phyloP scores from a whole-genome alignment of 176 grass and related monocot genomes.

The Oryza nivara region DNA sequence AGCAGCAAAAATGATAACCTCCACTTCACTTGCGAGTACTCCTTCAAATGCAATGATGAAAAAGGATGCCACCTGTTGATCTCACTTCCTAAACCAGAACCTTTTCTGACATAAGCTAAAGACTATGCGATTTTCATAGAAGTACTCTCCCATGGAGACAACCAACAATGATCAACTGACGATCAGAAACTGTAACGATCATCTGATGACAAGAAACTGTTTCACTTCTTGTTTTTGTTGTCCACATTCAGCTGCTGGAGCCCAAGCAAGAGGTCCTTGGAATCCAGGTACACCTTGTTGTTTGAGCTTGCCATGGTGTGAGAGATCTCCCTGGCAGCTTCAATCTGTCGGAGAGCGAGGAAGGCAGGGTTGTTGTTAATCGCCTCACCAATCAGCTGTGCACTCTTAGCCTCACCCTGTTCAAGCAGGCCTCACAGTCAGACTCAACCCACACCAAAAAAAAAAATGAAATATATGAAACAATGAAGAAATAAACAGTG shows the following conservation, averaged over 20 bases:
- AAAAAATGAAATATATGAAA: neutral
- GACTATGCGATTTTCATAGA: neutral
- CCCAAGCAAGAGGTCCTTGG: slow-evolving; percentile 76
- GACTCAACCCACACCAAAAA: neutral
- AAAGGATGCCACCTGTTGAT: neutral
- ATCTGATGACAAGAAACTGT: neutral
- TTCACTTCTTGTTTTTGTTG: slow-evolving; percentile 54
- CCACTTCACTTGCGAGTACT: slow-evolving; percentile 13
- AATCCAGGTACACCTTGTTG: slow-evolving; percentile 83
- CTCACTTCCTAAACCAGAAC: neutral
- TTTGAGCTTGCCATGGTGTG: slow-evolving; percentile 75
- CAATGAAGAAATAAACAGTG: neutral
- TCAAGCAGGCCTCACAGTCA: slow-evolving; percentile 5
- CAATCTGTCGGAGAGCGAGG: slow-evolving; percentile 73
- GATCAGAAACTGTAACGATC: neutral
- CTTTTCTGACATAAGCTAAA: slow-evolving; percentile 11
- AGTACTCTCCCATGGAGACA: slow-evolving; percentile 20
- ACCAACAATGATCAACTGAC: neutral
- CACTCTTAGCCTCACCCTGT: slow-evolving; percentile 96
- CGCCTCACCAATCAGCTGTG: slow-evolving; percentile 83
- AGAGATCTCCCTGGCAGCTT: slow-evolving; percentile 84
- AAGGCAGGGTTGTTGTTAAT: slow-evolving; percentile 88
- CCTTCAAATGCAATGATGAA: neutral
- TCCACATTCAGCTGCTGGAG: slow-evolving; percentile 59
- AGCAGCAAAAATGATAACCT: neutral